Evolutionary conservation across 2,329 filamentous ascomycete genomes (phyloP).

Genomic region (Verticillium isaacii): DNA sequence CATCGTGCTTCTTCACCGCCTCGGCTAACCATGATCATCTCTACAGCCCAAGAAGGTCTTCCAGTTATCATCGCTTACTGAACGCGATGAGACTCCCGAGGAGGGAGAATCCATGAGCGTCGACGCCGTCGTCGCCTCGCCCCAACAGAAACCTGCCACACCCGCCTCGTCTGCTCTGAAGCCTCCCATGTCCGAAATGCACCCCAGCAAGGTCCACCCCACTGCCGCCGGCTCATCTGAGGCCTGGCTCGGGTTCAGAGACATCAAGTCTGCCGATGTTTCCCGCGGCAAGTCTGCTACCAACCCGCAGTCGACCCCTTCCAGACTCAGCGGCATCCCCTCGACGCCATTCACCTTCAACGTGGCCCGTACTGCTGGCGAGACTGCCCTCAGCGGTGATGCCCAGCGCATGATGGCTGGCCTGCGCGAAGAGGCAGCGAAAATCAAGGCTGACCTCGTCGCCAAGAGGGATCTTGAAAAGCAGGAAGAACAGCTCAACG

Average conservation of each 20-base stretch:
- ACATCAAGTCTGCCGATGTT: slow-evolving; percentile 57
- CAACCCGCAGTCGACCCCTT: slow-evolving; percentile 55
- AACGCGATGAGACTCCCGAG: slow-evolving; percentile 34
- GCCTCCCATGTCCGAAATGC: slow-evolving; percentile 79
- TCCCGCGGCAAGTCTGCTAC: slow-evolving; percentile 28
- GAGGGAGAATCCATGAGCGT: slow-evolving; percentile 18
- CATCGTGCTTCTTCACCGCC: neutral
- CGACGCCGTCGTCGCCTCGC: slow-evolving; percentile 28
- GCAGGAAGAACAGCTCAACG: slow-evolving; percentile 34
- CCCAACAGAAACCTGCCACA: slow-evolving; percentile 36
- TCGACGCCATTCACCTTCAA: slow-evolving; percentile 64
- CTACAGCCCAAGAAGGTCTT: slow-evolving; percentile 20
- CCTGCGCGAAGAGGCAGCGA: slow-evolving; percentile 48
- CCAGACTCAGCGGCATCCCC: slow-evolving; percentile 47
- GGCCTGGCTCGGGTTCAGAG: slow-evolving; percentile 75
- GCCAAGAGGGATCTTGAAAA: slow-evolving; percentile 53
- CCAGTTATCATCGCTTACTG: slow-evolving; percentile 36
- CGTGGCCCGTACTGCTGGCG: slow-evolving; percentile 45
- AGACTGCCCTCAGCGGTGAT: slow-evolving; percentile 55
- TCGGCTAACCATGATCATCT: neutral
- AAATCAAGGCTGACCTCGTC: slow-evolving; percentile 18
- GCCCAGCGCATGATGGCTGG: slow-evolving; percentile 59
- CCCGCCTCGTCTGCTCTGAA: slow-evolving; percentile 64
- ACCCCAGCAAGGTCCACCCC: slow-evolving; percentile 76
- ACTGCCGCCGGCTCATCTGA: slow-evolving; percentile 77